These are phyloP conservation scores for Hypoxylon crocopeplum DNA, from an alignment of 495 filamentous ascomycete genomes.

Conservation along the genomic window DNA sequence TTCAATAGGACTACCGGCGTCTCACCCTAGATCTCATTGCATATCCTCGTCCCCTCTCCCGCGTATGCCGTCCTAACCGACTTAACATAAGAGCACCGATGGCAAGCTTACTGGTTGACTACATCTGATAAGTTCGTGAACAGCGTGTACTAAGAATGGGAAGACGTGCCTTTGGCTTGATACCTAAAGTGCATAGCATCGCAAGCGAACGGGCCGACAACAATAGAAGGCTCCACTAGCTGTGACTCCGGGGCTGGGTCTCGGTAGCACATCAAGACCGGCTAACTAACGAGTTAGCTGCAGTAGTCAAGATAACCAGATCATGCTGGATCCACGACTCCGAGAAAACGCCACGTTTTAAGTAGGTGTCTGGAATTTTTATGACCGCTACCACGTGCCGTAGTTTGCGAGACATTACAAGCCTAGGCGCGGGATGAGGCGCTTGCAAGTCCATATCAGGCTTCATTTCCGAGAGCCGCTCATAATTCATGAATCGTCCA, in stretches of 20 bases:
- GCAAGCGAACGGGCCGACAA: neutral
- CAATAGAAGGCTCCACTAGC: neutral
- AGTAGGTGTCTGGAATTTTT: conserved; percentile 12
- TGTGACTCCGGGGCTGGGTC: conserved; percentile 8
- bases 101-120: no score
- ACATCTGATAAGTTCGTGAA: no score
- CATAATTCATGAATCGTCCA: conserved; percentile 5
- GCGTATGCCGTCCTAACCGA: no score
- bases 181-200: no score
- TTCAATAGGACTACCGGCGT: no score
- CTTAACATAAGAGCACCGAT: no score
- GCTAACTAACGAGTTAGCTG: conserved; percentile 7
- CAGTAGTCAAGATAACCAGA: conserved; percentile 3
- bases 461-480: neutral
- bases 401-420: conserved; percentile 10
- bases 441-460: neutral
- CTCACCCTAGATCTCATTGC: no score
- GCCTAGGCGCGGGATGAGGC: conserved; percentile 19
- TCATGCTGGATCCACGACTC: conserved; percentile 12
- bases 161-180: no score
- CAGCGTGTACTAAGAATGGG: no score
- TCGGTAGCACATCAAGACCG: conserved; percentile 7
- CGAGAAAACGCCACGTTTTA: conserved; percentile 19
- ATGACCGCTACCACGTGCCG: conserved; percentile 10
- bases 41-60: no score